Evolutionary conservation across 2,329 filamentous ascomycete genomes (phyloP).

Genomic region (Aspergillus sp.): DNA sequence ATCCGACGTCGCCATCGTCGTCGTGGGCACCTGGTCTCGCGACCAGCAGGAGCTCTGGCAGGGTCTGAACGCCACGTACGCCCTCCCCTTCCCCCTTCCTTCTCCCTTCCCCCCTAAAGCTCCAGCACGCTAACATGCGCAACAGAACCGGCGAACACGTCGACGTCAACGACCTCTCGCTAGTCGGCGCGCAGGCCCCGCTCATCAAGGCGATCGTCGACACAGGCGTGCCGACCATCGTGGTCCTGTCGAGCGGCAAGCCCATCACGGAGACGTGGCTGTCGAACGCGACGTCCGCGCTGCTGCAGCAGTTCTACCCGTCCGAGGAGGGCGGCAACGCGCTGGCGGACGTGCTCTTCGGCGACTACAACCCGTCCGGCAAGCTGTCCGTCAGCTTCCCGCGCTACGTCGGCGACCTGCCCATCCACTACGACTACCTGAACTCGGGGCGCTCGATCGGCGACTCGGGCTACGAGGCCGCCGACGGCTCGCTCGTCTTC

Average conservation of each 20-base stretch:
- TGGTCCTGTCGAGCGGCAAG: conserved; percentile 69
- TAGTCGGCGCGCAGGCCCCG: conserved; percentile 68
- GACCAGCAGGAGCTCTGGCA: conserved; percentile 71
- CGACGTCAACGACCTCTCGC: conserved; percentile 61
- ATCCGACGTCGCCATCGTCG: conserved; percentile 69
- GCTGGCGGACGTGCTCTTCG: conserved; percentile 65
- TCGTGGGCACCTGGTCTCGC: conserved; percentile 73
- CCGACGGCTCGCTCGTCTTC: conserved; percentile 63
- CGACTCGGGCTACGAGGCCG: conserved; percentile 53
- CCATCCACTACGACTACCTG: conserved; percentile 70
- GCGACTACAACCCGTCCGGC: conserved; percentile 64
- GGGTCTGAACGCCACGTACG: conserved; percentile 65
- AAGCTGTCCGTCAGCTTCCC: conserved; percentile 68
- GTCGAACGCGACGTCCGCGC: conserved; percentile 60
- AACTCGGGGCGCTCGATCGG: conserved; percentile 61
- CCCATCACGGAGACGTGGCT: conserved; percentile 74
- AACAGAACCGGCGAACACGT: conserved; percentile 67
- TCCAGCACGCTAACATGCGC: not conserved
- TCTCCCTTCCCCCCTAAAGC: not conserved
- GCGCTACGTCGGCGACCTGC: conserved; percentile 63
- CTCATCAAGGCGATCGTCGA: conserved; percentile 67
- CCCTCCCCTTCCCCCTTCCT: not conserved
- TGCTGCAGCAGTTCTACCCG: conserved; percentile 74
- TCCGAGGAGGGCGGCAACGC: conserved; percentile 67
- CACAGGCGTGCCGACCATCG: conserved; percentile 65